A percentile compares a stretch with the other conserved stretches of the same genome.
Evolutionary conservation across 2,329 filamentous ascomycete genomes (phyloP).

Genomic region (Penicillium sp.): DNA sequence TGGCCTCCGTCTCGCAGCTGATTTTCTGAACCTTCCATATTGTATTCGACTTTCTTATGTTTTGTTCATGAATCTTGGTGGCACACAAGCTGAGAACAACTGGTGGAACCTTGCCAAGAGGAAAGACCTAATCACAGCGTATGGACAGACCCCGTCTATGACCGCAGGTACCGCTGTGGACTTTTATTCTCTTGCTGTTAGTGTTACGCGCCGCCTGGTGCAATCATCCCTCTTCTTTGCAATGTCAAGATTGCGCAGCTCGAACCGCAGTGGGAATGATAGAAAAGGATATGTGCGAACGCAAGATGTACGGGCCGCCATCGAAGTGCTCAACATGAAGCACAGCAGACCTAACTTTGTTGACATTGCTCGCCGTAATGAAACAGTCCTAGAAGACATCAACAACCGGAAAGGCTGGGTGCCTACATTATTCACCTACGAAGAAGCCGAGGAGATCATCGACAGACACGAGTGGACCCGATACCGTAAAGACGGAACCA

Average conservation of each 20-base stretch:
- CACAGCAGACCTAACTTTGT: conserved; percentile 52
- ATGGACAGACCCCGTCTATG: conserved; percentile 62
- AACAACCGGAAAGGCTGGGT: conserved; percentile 32
- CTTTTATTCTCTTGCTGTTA: conserved; percentile 67
- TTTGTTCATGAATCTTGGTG: conserved; percentile 72
- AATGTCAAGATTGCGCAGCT: conserved; percentile 64
- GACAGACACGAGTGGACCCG: conserved; percentile 13
- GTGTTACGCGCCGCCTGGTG: conserved; percentile 68
- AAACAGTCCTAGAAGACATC: conserved; percentile 51
- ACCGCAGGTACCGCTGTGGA: conserved; percentile 74
- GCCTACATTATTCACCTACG: conserved; percentile 31
- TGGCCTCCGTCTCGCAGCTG: conserved; percentile 50
- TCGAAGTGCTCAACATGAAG: conserved; percentile 55
- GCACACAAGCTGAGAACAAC: conserved; percentile 59
- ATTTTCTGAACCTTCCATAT: conserved; percentile 58
- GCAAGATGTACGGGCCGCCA: conserved; percentile 56
- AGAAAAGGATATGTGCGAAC: conserved; percentile 40
- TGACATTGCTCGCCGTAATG: conserved; percentile 54
- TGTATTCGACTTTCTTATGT: conserved; percentile 66
- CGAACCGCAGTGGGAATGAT: conserved; percentile 32
- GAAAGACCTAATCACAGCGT: conserved; percentile 18
- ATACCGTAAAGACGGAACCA: conserved; percentile 4
- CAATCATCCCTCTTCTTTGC: conserved; percentile 69
- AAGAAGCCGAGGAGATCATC: conserved; percentile 31
- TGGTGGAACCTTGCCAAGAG: conserved; percentile 61